phyloP scores from a whole-genome alignment of 2,329 filamentous ascomycete genomes.

The Trichoderma pleuroti region DNA sequence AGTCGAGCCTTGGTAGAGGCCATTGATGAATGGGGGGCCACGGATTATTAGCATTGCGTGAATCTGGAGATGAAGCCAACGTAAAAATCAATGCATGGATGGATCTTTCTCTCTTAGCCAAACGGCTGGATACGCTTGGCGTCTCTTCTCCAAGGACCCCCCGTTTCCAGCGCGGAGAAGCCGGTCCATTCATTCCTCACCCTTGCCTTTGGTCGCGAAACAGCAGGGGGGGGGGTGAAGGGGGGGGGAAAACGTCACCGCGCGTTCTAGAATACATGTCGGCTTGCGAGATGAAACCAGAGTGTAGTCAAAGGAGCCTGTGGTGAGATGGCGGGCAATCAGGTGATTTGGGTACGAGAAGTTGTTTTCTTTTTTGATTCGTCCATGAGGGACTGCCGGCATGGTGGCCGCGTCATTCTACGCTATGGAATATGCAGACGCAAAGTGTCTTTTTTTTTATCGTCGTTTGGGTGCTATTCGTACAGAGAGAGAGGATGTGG shows the following conservation, averaged over 20 bases:
- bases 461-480: background rate
- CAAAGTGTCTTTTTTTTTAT: background rate
- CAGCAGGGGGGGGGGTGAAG: no score
- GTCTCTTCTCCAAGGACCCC: background rate
- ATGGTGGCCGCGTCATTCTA: conserved; percentile 5
- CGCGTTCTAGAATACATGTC: background rate
- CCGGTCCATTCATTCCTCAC: background rate
- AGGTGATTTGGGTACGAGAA: background rate
- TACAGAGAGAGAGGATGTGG: background rate
- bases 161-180: background rate
- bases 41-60: background rate
- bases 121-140: background rate
- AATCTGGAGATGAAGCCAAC: background rate
- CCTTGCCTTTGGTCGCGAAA: background rate
- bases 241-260: background rate
- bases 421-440: background rate
- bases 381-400: background rate
- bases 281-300: background rate
- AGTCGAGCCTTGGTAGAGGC: background rate
- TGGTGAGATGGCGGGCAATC: background rate
- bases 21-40: background rate
- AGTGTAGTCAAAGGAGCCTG: background rate
- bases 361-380: background rate
- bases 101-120: background rate
- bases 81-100: background rate